Evolutionary conservation across 2,329 filamentous ascomycete genomes (phyloP).

Genomic region (Metarhizium album): DNA sequence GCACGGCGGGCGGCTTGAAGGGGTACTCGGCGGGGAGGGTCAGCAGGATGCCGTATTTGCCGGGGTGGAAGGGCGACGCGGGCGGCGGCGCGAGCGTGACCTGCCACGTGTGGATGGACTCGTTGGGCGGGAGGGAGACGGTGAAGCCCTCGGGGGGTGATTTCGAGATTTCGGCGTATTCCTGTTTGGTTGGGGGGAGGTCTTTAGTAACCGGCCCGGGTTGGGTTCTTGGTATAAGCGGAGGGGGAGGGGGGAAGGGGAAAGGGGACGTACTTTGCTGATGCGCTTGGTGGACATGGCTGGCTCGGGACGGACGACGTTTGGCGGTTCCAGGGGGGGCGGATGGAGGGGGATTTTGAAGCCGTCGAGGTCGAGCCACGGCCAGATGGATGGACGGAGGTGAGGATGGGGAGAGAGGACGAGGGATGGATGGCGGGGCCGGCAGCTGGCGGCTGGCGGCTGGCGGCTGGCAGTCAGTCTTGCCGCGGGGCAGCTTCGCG

Average conservation of each 20-base stretch:
- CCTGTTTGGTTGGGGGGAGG: conserved; percentile 28
- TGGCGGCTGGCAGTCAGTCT: no score
- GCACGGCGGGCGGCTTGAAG: conserved; percentile 74
- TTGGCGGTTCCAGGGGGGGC: background rate
- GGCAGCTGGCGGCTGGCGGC: no score
- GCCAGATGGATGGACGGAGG: no score
- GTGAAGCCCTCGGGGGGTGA: conserved; percentile 36
- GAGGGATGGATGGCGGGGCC: no score
- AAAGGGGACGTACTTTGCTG: conserved; percentile 24
- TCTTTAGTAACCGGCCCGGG: no score
- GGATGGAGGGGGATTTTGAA: background rate
- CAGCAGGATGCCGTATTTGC: conserved; percentile 63
- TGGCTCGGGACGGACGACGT: background rate
- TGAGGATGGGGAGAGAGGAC: no score
- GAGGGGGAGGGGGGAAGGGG: background rate
- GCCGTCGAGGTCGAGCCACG: background rate
- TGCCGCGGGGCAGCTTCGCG: no score
- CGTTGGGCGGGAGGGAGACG: conserved; percentile 33
- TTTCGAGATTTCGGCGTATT: conserved; percentile 39
- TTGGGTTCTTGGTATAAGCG: no score
- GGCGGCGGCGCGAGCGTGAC: conserved; percentile 35
- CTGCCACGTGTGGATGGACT: conserved; percentile 43
- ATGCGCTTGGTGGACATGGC: conserved; percentile 35
- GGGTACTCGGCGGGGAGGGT: conserved; percentile 72
- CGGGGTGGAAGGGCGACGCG: conserved; percentile 44